phyloP scores from a whole-genome alignment of 139 green algal species.

The Edaphochlamys debaryana region DNA sequence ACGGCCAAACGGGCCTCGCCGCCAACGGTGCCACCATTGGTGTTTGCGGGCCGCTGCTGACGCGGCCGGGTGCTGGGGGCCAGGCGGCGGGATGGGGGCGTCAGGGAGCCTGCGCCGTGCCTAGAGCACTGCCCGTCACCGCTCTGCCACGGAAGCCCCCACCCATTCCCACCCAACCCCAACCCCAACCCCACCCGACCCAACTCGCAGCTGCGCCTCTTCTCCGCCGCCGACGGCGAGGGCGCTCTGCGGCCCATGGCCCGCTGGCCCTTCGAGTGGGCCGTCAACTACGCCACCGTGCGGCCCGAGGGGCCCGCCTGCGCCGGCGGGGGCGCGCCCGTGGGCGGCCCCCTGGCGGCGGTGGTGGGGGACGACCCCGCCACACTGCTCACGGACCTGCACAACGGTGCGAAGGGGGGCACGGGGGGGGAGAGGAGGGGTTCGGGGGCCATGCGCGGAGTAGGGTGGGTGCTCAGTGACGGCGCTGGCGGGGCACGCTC shows the following conservation, averaged over 20 bases:
- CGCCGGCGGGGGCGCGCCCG: too few species aligned
- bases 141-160: neutral
- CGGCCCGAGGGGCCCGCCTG: slow-evolving; percentile 1
- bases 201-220: slow-evolving; percentile 20
- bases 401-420: slow-evolving; percentile 19
- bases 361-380: slow-evolving; percentile 81
- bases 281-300: slow-evolving; percentile 89
- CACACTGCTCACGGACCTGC: slow-evolving; percentile 56
- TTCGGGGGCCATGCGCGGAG: too few species aligned
- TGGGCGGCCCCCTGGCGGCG: slow-evolving; percentile 30
- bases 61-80: too few species aligned
- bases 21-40: too few species aligned
- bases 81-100: too few species aligned
- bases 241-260: slow-evolving; percentile 21
- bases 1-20: too few species aligned
- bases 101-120: too few species aligned
- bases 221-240: slow-evolving; percentile 28
- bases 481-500: too few species aligned
- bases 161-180: neutral
- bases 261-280: slow-evolving; percentile 74
- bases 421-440: too few species aligned
- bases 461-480: too few species aligned
- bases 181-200: too few species aligned
- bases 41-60: too few species aligned
- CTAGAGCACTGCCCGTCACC: neutral